Base-by-base conservation (phyloP, 352 stramenopile species). In the Pythium phragmitis region DNA sequence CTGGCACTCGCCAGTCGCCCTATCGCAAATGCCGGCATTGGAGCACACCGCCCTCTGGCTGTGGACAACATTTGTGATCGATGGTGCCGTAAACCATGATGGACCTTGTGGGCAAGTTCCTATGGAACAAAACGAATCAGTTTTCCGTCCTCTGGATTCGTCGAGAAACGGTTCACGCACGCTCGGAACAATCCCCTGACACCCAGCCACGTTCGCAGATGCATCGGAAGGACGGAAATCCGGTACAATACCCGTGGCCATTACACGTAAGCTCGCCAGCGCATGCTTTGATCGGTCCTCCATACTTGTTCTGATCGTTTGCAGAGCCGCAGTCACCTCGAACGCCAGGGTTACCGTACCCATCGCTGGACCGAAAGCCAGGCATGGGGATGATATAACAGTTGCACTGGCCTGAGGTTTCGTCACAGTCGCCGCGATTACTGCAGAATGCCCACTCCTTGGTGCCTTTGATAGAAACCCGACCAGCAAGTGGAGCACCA, bases 241-340 rank as follows among this genome's bases (percentile, higher is more conserved):
- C 79, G 0, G 73, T 76, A 63, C 85, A 94, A 49, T 83, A 85
- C 5, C 85, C 82, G 37, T 89, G 85, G 2, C 82, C 85, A 53
- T 79, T 94, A 61, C 85, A 94, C n/a, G 79, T 65, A 7, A 92
- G 61, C 56, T 91, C 82, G 0, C 85, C 85, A 0, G 82, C 64
- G 48, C 85, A 93, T 1, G 78, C 52, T 37, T 68, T 78, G 57
- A 91, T 89, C 1, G 67, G 16, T 2, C 84, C 82, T 9, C 80
- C 80, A 54, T 91, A 92, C 39, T 87, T 72, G 45, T 89, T 96
- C 28, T 88, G 80, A 51, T 87, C 81, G 56, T 92, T 88, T 14
- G 83, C 85, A 57, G 89, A 89, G 7, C 95, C 96, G 53, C 96
- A 98, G 72, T 99, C 95, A 13, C 89, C 95, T n/a, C 89, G 79